Base-by-base conservation (phyloP, 306 rosid genomes). In the Datisca glomerata region DNA sequence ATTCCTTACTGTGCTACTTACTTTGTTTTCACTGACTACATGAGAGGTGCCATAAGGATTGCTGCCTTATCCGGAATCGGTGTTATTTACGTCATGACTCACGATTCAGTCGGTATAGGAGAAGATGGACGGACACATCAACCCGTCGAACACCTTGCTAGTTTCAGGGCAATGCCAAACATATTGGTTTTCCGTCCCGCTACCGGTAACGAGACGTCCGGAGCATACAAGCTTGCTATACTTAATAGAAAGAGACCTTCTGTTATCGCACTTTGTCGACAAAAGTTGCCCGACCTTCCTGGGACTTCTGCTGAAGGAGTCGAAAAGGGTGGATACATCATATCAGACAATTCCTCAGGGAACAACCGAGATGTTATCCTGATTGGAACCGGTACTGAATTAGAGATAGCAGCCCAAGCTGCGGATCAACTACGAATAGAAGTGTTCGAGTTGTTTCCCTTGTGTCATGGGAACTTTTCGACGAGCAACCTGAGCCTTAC, bases 61-160 rank as follows among this genome's bases (percentile, higher is more conserved):
- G 78, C 98, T 28, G 98, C 98, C 41, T 60, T 89, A 41, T 57
- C 79, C 3, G 78, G 58, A 53, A 59, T 86, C 2, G 55, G 96
- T 39, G 98, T 89, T 6, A 84, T 89, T 51, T 80, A 89, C 16
- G 85, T 89, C 49, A 89, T 89, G 98, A 89, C 98, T 47, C 98
- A 89, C 1, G 98, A 89, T 62, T 89, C 98, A 2, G 84, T 89
- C 24, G 98, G 98, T 41, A 93, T 89, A 3, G 98, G 98, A 59
- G 98, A 89, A 70, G 98, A 89, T 55, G 98, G 98, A 1, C 98
- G 95, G 10, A 89, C 98, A 55, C 98, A 89, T 63, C 98, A 89
- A 50, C 98, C 98, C 6, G 59, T 89, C 8, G 98, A 89, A 65
- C 98, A 89, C 53, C 51, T 89, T 57, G 98, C 98, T 42, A 89